Evolutionary conservation across 768 basidiomycete genomes (phyloP), one percentile per base, ranked within the genome.

Genomic region (Gloeophyllum trabeum): DNA sequence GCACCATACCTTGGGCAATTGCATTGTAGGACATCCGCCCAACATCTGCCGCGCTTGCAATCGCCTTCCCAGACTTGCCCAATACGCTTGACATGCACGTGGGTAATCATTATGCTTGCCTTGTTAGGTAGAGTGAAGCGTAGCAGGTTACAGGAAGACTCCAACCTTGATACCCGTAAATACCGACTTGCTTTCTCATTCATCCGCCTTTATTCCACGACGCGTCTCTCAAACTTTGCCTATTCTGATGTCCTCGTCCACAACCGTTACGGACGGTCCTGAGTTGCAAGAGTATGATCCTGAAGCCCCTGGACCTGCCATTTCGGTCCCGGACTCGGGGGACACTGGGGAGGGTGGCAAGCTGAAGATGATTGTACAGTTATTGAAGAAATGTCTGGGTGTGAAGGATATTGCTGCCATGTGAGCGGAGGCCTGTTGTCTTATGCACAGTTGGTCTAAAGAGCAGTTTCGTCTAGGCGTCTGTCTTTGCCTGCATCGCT

Each of bases 351-450:
- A 97, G 58, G 87, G 89, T 46, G 85, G 89, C 37, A 93, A 86
- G 70, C 69, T 96, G 46, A 92, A 85, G 73, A 91, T 93, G 80
- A 88, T 97, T 39, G 67, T 97, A 14, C 79, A 84, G 56, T 75
- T 97, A 42, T 76, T 93, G 49, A 92, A 90, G 68, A 89, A 83
- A 62, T 91, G 76, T 52, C 69, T 96, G 24, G 92, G 91, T 4
- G 90, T 94, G 35, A 92, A 93, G 63, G 93, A 96, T 57, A 88
- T 97, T 47, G 92, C 91, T 47, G 71, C 91, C 24, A 87, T 96
- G 92, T 92, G 52, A 7, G 36, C 20, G 22, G 43, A 2, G 36
- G 20, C 32, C 34, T 35, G 26, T 13, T 46, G 7, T 5, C 39
- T 26, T 13, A 21, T 40, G 35, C 18, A 24, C 25, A 19, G 24